phyloP scores from a whole-genome alignment of 2,329 filamentous ascomycete species.

The Keithomyces neogunnii region DNA sequence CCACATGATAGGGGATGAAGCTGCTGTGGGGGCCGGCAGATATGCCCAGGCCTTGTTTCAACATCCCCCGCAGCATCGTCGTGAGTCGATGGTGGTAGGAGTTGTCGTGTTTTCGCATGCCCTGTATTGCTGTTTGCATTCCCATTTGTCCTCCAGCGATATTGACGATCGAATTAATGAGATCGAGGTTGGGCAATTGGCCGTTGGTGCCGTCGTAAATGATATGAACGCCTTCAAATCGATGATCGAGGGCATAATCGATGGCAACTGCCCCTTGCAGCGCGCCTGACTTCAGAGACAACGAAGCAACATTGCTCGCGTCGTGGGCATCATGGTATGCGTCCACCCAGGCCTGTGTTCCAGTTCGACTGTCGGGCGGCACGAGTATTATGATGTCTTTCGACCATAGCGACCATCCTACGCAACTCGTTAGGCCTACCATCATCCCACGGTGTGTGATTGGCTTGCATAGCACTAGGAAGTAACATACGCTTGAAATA shows the following conservation, averaged over 20 bases:
- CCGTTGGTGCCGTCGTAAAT: conserved; percentile 95
- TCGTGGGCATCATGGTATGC: conserved; percentile 91
- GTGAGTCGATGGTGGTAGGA: conserved; percentile 72
- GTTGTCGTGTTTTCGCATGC: conserved; percentile 77
- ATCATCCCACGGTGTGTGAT: not conserved
- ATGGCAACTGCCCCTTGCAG: conserved; percentile 89
- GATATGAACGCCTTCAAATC: conserved; percentile 82
- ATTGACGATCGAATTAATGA: conserved; percentile 87
- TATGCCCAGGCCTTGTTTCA: conserved; percentile 82
- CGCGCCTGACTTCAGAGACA: conserved; percentile 86
- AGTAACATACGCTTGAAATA: conserved; percentile 73
- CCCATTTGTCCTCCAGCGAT: conserved; percentile 91
- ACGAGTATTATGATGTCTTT: conserved; percentile 96
- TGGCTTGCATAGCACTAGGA: not conserved
- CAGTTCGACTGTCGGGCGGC: conserved; percentile 79
- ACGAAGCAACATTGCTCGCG: conserved; percentile 57
- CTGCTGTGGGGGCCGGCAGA: conserved; percentile 86
- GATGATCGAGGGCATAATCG: conserved; percentile 78
- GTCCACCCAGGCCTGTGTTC: conserved; percentile 94
- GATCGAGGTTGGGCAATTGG: conserved; percentile 87
- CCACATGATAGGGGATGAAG: conserved; percentile 96
- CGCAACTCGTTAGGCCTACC: conserved; percentile 10
- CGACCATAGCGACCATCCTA: conserved; percentile 93
- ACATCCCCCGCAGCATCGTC: conserved; percentile 88
- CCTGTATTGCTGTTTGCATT: conserved; percentile 73